A percentile compares a stretch with the other conserved stretches of the same genome.
phyloP scores from a whole-genome alignment of 2,329 filamentous ascomycete genomes.

The Tolypocladium cylindrosporum region DNA sequence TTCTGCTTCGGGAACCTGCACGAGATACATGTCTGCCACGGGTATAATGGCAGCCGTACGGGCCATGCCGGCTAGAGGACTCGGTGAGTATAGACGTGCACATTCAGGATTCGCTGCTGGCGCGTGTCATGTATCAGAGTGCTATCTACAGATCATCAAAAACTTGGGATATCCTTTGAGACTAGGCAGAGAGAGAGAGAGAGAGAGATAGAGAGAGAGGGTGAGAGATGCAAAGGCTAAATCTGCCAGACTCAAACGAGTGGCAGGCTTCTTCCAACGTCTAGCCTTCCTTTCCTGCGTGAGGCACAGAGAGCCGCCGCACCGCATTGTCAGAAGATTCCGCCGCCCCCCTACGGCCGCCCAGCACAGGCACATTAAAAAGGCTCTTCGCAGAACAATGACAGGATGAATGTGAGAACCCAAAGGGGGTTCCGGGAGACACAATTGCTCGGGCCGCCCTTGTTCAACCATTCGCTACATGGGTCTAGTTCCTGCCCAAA shows the following conservation, averaged over 20 bases:
- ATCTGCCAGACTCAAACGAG: slow-evolving; percentile 13
- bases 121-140: neutral
- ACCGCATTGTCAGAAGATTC: neutral
- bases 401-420: neutral
- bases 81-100: neutral
- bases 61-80: neutral
- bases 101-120: neutral
- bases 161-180: slow-evolving; percentile 9
- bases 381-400: neutral
- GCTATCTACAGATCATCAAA: slow-evolving; percentile 7
- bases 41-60: neutral
- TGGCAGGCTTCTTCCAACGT: slow-evolving; percentile 1
- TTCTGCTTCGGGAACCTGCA: too few species aligned
- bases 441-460: neutral
- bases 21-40: too few species aligned
- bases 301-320: neutral
- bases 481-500: slow-evolving; percentile 2
- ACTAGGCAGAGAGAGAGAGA: slow-evolving; percentile 10
- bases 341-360: neutral
- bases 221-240: slow-evolving; percentile 17
- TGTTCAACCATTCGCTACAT: slow-evolving; percentile 1
- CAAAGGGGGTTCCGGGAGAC: neutral
- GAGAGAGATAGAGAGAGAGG: slow-evolving; percentile 9
- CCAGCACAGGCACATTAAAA: slow-evolving; percentile 1
- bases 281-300: neutral